Evolutionary conservation across 768 basidiomycete genomes (phyloP).

Genomic region (Boletus tomentosulus): DNA sequence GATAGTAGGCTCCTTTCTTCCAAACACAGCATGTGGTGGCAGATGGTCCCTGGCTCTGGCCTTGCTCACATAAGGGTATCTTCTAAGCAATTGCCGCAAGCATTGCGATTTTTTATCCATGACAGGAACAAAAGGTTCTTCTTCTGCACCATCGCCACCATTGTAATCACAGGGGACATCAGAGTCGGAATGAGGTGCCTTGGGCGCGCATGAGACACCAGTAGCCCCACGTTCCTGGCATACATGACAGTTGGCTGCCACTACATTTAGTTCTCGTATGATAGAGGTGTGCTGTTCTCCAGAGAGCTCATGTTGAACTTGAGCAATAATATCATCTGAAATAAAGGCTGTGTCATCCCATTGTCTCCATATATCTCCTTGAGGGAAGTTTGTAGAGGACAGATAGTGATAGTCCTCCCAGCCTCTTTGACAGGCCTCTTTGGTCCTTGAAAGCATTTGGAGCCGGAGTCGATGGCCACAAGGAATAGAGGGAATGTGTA

Average conservation of each 20-base stretch:
- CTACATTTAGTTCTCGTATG: neutral
- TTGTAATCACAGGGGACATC: neutral
- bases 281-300: constrained; percentile 2
- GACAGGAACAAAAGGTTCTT: neutral
- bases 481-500: neutral
- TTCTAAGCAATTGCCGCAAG: neutral
- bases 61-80: neutral
- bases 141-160: neutral
- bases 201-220: neutral
- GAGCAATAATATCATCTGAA: neutral
- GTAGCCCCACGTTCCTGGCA: neutral
- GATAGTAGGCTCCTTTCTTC: neutral
- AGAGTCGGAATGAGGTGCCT: neutral
- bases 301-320: neutral
- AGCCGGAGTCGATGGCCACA: too few relatives aligned
- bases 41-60: neutral
- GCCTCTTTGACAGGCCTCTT: neutral
- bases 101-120: neutral
- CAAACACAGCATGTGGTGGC: neutral
- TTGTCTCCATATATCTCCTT: neutral
- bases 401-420: constrained; percentile 4
- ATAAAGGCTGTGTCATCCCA: neutral
- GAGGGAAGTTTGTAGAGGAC: neutral
- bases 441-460: too few relatives aligned
- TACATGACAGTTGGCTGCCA: neutral